Conservation (phyloP, 2,329 filamentous ascomycete genomes). For the Teratosphaeria nubilosa region DNA sequence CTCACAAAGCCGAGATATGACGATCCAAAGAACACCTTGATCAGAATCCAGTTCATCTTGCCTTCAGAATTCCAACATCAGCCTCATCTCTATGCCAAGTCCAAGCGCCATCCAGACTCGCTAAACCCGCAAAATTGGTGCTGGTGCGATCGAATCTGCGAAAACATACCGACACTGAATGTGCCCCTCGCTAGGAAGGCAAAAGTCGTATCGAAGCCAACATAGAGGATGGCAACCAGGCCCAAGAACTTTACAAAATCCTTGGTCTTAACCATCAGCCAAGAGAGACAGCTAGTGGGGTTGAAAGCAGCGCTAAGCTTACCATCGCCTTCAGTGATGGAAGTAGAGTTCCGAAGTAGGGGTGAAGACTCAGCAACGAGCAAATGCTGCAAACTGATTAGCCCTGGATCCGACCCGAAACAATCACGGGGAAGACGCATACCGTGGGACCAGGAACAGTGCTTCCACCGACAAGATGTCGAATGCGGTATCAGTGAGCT, state of each 20-base stretch:
- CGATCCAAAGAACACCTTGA: constrained; percentile 69
- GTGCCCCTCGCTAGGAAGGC: constrained; percentile 62
- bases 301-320: constrained; percentile 5
- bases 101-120: background rate
- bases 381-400: constrained; percentile 50
- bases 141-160: background rate
- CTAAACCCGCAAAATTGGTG: background rate
- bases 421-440: background rate
- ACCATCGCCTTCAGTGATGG: constrained; percentile 90
- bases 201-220: constrained; percentile 83
- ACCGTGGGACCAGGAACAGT: constrained; percentile 73
- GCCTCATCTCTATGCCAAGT: background rate
- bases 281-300: too few species aligned
- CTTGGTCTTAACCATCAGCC: constrained; percentile 46
- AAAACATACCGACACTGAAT: constrained; percentile 42
- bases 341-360: constrained; percentile 83
- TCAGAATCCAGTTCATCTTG: constrained; percentile 65
- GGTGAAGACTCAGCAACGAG: constrained; percentile 75
- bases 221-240: constrained; percentile 69
- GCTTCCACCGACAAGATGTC: constrained; percentile 84
- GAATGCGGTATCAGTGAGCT: constrained; percentile 69
- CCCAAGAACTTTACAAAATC: constrained; percentile 79
- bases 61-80: background rate
- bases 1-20: constrained; percentile 63
- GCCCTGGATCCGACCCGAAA: background rate